These are phyloP conservation scores for Fusarium concolor DNA, from an alignment of 2,329 filamentous ascomycete genomes.

Conservation along the genomic window DNA sequence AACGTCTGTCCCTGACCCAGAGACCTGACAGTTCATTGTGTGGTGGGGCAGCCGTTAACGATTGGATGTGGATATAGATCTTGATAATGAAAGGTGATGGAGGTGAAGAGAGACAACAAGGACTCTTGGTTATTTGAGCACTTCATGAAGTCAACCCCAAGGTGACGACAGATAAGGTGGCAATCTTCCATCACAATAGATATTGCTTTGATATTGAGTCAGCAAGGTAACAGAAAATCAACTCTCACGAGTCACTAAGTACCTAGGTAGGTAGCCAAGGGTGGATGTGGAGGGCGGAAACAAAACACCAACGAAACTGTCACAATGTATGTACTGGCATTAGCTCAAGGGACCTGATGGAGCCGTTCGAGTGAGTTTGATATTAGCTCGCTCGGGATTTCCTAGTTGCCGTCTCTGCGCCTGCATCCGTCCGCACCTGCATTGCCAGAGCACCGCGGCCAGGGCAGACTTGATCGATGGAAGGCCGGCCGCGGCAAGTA, in stretches of 20 bases:
- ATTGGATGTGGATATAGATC: background rate
- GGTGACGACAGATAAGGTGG: background rate
- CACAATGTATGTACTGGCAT: background rate
- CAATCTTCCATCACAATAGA: background rate
- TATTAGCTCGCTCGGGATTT: slow-evolving; percentile 16
- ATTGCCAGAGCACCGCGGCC: too few species aligned
- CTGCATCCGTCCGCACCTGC: background rate
- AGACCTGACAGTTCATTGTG: background rate
- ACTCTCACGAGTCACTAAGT: background rate
- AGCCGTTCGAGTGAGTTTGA: background rate
- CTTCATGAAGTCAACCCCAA: background rate
- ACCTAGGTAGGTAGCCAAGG: background rate
- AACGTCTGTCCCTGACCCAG: background rate
- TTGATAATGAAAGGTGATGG: background rate
- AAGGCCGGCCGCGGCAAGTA: slow-evolving; percentile 39
- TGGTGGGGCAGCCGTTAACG: background rate
- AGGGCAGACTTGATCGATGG: background rate
- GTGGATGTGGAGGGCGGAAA: background rate
- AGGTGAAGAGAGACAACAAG: background rate
- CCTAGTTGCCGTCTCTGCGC: slow-evolving; percentile 15
- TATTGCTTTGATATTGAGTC: background rate
- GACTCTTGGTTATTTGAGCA: background rate
- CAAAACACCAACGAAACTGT: background rate
- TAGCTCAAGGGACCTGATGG: background rate
- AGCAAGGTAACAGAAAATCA: background rate